Percentiles rank a stretch among this genome's conserved stretches.
Conservation (phyloP, 148 eudicot genomes). For the Oxyria digyna region DNA sequence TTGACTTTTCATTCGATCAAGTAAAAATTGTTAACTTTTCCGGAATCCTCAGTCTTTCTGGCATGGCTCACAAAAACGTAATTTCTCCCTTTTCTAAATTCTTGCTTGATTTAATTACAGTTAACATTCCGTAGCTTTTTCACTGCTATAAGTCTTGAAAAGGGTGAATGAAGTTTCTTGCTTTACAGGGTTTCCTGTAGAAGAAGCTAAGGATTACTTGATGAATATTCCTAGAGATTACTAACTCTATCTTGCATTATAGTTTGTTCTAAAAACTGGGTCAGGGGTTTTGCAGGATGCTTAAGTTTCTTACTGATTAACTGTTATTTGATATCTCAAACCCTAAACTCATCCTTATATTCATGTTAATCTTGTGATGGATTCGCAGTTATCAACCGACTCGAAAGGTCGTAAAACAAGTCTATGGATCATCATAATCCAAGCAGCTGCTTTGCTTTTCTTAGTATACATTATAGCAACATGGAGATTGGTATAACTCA, state of each 20-base stretch:
- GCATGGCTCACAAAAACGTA: too few species aligned
- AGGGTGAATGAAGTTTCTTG: neutral
- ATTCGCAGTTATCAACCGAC: constrained; percentile 29
- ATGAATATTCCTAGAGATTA: constrained; percentile 4
- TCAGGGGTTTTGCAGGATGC: neutral
- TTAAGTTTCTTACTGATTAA: neutral
- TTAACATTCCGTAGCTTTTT: neutral
- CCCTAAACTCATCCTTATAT: neutral
- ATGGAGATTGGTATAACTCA: too few species aligned
- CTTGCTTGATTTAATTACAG: too few species aligned
- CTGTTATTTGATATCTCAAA: neutral
- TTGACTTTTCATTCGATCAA: too few species aligned
- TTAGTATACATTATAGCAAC: constrained; percentile 27
- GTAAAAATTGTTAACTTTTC: too few species aligned
- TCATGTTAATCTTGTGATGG: neutral
- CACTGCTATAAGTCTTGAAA: too few species aligned
- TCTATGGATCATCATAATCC: constrained; percentile 22
- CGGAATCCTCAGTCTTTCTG: too few species aligned
- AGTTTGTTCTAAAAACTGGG: neutral
- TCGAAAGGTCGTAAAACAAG: constrained; percentile 32
- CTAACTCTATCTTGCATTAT: neutral
- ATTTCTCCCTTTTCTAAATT: too few species aligned
- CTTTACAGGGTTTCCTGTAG: neutral
- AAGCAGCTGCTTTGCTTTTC: constrained; percentile 24
- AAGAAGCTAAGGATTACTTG: constrained; percentile 2